A percentile compares a stretch with the other conserved stretches of the same genome.
phyloP scores from a whole-genome alignment of 176 grass and related monocot genomes.

The Zea luxurians region DNA sequence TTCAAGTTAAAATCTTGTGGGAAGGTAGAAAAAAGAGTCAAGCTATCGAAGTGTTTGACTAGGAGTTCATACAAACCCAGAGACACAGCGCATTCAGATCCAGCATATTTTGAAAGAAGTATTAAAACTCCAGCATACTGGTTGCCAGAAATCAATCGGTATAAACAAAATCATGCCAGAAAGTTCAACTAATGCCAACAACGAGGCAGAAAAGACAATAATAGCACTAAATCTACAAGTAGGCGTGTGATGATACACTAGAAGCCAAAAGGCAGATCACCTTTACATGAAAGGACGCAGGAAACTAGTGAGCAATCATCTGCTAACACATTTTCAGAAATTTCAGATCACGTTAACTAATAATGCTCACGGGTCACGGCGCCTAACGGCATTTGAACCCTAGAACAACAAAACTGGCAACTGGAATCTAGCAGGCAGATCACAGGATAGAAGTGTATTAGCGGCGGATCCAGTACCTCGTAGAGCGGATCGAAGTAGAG shows the following conservation, averaged over 20 bases:
- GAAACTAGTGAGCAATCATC: not conserved
- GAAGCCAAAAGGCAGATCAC: slow-evolving; percentile 18
- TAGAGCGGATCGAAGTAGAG: slow-evolving; percentile 89
- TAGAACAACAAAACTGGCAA: not conserved
- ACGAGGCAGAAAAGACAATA: not conserved
- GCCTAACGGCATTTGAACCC: not conserved
- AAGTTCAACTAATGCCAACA: not conserved
- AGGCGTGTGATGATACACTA: not conserved
- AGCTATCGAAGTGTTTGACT: not conserved
- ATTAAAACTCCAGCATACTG: not conserved
- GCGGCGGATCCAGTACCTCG: slow-evolving; percentile 56
- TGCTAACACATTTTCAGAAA: not conserved
- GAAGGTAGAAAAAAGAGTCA: not conserved
- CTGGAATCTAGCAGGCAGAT: slow-evolving; percentile 17
- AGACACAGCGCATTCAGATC: not conserved
- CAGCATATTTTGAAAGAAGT: not conserved
- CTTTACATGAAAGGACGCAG: slow-evolving; percentile 17
- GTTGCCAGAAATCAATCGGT: not conserved
- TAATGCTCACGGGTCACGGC: not conserved
- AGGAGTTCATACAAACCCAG: slow-evolving; percentile 10
- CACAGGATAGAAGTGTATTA: slow-evolving; percentile 6
- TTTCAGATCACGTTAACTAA: not conserved
- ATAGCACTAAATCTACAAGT: slow-evolving; percentile 34
- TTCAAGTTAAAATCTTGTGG: not conserved
- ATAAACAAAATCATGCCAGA: not conserved